These are phyloP conservation scores for Leucaena leucocephala DNA, from an alignment of 306 rosid species.

Conservation along the genomic window DNA sequence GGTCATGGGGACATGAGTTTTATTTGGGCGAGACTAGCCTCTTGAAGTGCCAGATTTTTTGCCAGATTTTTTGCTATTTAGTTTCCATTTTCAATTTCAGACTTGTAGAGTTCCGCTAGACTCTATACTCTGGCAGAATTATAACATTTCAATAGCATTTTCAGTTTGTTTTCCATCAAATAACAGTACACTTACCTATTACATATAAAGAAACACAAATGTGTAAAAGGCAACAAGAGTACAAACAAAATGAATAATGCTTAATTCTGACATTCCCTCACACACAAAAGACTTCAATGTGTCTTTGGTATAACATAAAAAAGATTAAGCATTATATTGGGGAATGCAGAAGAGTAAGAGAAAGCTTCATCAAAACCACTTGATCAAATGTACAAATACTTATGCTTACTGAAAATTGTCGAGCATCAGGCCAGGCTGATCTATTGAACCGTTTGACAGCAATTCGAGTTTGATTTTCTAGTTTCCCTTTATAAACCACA, in stretches of 20 bases:
- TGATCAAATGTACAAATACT: constrained; percentile 2
- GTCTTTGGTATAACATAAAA: neutral
- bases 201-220: constrained; percentile 8
- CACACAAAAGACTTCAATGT: neutral
- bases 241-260: constrained; percentile 20
- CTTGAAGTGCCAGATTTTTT: neutral
- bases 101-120: neutral
- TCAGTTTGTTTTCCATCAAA: neutral
- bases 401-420: constrained; percentile 77
- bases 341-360: constrained; percentile 23
- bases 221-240: neutral
- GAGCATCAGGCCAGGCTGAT: constrained; percentile 95
- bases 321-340: neutral
- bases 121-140: neutral
- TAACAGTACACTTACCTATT: constrained; percentile 1
- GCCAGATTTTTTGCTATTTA: neutral
- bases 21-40: neutral
- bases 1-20: neutral
- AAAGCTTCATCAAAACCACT: neutral
- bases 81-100: neutral
- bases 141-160: neutral
- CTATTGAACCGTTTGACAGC: constrained; percentile 94
- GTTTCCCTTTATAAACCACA: constrained; percentile 91
- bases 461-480: constrained; percentile 79
- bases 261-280: constrained; percentile 8